A percentile compares a stretch with the other conserved stretches of the same genome.
Evolutionary conservation across 495 filamentous ascomycete genomes (phyloP).

Genomic region (Pseudomonodictys pantanalensis): DNA sequence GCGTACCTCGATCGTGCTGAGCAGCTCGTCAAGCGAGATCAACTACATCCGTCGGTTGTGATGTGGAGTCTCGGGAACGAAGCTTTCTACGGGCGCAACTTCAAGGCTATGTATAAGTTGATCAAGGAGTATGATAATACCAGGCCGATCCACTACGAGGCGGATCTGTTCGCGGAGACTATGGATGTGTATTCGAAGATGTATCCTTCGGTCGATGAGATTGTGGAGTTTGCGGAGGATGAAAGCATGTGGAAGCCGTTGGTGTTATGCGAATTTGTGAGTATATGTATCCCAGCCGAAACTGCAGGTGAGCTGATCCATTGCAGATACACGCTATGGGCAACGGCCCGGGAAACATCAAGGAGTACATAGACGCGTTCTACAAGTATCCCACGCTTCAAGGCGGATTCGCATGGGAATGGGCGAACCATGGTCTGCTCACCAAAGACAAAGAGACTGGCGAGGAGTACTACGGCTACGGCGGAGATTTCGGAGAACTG

Average conservation of each 20-base stretch:
- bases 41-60: constrained; percentile 63
- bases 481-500: constrained; percentile 64
- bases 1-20: constrained; percentile 64
- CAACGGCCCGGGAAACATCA: constrained; percentile 64
- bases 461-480: constrained; percentile 57
- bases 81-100: constrained; percentile 64
- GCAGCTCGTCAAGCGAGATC: constrained; percentile 63
- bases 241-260: constrained; percentile 53
- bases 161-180: constrained; percentile 54
- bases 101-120: constrained; percentile 61
- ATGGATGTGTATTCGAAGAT: constrained; percentile 66
- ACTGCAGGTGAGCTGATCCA: not conserved
- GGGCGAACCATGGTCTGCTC: constrained; percentile 67
- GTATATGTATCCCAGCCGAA: not conserved
- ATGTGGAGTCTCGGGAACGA: constrained; percentile 73
- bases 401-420: constrained; percentile 72
- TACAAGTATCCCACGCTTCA: constrained; percentile 56
- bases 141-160: constrained; percentile 65
- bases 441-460: constrained; percentile 49
- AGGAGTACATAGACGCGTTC: constrained; percentile 64
- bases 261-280: constrained; percentile 62
- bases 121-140: constrained; percentile 55
- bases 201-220: constrained; percentile 56
- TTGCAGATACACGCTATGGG: constrained; percentile 62
- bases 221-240: constrained; percentile 48